phyloP scores from a whole-genome alignment of 2,329 filamentous ascomycete genomes.

The Paecilomyces niveus region DNA sequence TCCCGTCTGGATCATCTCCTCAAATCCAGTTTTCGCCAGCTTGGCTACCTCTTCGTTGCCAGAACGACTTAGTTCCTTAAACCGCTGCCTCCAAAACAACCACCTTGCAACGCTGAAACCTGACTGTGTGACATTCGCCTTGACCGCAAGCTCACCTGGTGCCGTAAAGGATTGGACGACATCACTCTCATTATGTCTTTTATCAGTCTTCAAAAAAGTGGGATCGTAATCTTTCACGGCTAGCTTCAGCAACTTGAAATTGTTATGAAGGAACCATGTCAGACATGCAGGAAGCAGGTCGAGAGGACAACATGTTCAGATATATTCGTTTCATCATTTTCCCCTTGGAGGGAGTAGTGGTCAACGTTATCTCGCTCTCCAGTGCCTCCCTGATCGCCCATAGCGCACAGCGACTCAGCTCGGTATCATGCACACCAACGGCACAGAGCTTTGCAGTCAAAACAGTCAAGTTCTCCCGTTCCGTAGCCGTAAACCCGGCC shows the following conservation, averaged over 20 bases:
- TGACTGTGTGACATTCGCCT: no score
- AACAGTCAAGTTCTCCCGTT: background rate
- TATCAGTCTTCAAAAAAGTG: background rate
- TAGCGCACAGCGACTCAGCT: background rate
- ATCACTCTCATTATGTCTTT: background rate
- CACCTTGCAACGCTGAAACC: no score
- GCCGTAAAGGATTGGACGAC: background rate
- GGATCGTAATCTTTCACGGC: background rate
- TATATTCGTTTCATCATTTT: no score
- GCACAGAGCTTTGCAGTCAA: conserved; percentile 1
- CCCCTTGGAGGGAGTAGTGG: no score
- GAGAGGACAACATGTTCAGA: no score
- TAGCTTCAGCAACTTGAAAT: background rate
- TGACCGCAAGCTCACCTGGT: no score
- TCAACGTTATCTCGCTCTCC: background rate
- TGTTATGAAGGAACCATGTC: background rate
- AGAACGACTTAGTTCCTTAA: no score
- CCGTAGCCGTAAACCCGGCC: background rate
- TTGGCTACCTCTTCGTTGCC: no score
- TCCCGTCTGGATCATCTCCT: no score
- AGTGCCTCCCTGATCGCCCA: background rate
- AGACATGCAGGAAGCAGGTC: no score
- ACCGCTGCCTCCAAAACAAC: no score
- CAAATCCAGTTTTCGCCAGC: no score
- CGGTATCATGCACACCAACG: background rate